phyloP scores from a whole-genome alignment of 78 protist species.

The Dictyostelium capitatum region DNA sequence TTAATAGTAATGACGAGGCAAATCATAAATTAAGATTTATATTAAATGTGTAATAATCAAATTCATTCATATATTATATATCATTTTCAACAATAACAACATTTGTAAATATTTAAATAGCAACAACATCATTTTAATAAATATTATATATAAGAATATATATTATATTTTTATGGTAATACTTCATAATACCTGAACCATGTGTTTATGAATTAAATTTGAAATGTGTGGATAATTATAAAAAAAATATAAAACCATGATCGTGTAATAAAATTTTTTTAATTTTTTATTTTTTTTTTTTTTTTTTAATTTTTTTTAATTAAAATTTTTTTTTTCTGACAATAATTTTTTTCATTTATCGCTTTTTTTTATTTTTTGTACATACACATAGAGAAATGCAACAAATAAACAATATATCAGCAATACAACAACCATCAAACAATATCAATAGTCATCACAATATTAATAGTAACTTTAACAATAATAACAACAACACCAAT shows the following conservation, averaged over 20 bases:
- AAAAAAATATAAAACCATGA: no score
- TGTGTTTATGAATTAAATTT: no score
- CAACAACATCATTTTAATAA: not conserved
- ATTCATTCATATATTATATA: not conserved
- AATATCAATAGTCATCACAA: not conserved
- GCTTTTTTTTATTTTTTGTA: no score
- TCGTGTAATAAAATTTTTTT: no score
- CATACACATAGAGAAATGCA: no score
- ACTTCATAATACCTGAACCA: no score
- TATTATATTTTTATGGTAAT: not conserved
- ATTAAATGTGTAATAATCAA: not conserved
- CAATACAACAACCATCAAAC: no score
- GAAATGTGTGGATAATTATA: no score
- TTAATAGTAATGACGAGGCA: not conserved
- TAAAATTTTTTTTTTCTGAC: no score
- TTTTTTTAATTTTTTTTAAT: not conserved
- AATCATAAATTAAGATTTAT: not conserved
- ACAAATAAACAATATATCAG: no score
- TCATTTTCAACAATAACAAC: not conserved
- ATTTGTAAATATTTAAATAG: not conserved
- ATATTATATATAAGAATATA: not conserved
- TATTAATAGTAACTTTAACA: not conserved
- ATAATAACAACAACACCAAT: not conserved
- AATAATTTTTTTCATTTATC: no score
- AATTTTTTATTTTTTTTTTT: slow-evolving; percentile 1